Evolutionary conservation across 148 eudicot species (phyloP), one percentile per base, ranked within the genome.

Genomic region (Linanthus parryae): DNA sequence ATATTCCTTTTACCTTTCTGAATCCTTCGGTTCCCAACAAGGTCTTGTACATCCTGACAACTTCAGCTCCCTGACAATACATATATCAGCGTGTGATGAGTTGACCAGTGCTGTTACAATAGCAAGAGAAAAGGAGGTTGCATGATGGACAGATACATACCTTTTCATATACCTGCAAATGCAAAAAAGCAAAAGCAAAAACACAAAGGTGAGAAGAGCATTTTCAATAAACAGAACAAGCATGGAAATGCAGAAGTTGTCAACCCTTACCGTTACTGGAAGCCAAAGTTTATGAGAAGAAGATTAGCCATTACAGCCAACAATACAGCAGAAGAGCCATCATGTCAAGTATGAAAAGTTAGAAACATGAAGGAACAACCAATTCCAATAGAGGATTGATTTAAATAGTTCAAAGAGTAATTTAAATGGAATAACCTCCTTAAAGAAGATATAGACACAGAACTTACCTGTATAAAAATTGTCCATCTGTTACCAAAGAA

Each of bases 31-130:
- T 69, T 22, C 96, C 95, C 50, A 94, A 63, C 66, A 94, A 65
- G 48, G 99, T 94, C 70, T 94, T 94, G 79, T 94, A 94, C 99
- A 94, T 94, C 73, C 99, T 78, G 61, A 94, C 99, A 57, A 88
- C 99, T 82, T 94, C 99, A 45, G 99, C 99, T 61, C 99, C 99
- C 85, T 90, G 70, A 55, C 47, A 51, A 43, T 51, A 18, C 35
- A 22, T 37, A 48, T 18, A 33, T n/a, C 30, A 27, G 36, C 10
- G 18, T n/a, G n/a, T 16, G 25, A 31, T 18, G 55, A 40, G 22
- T 26, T 20, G 14, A 66, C 10, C 4, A n/a, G n/a, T 1, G 20
- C 40, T 52, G 28, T 15, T 17, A 13, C 12, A 7, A 25, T 15
- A 3, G 50, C 43, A 37, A 14, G 53, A 26, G 14, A 14, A 31